Evolutionary conservation across 495 filamentous ascomycete species (phyloP).

Genomic region (Aspergillus haitiensis): DNA sequence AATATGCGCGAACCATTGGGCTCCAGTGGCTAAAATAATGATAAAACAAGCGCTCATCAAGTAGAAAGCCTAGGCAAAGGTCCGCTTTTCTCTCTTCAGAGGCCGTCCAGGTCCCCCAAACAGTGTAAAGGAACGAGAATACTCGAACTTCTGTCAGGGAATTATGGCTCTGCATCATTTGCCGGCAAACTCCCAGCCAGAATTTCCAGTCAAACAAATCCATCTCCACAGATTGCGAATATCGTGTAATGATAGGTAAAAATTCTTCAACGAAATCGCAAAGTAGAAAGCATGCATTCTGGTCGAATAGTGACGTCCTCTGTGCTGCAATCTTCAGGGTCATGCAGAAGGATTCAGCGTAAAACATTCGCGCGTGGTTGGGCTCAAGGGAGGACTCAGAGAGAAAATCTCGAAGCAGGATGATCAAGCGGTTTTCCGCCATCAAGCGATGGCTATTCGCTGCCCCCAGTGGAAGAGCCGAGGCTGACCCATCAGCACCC

Average conservation of each 20-base stretch:
- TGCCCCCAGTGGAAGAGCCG: conserved; percentile 63
- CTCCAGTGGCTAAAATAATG: conserved; percentile 96
- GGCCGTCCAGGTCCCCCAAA: conserved; percentile 73
- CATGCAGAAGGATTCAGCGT: conserved; percentile 74
- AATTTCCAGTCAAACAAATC: conserved; percentile 75
- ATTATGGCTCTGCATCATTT: conserved; percentile 85
- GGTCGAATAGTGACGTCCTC: conserved; percentile 78
- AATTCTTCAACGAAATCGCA: conserved; percentile 91
- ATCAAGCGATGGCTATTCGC: conserved; percentile 76
- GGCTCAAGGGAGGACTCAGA: conserved; percentile 62
- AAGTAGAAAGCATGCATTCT: conserved; percentile 85
- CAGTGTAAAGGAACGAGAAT: conserved; percentile 77
- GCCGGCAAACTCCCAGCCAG: conserved; percentile 81
- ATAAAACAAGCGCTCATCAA: conserved; percentile 77
- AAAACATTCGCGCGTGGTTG: conserved; percentile 62
- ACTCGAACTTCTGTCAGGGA: conserved; percentile 91
- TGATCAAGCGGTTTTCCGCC: conserved; percentile 88
- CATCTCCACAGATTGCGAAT: conserved; percentile 48
- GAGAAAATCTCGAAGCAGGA: conserved; percentile 83
- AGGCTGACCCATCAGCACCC: conserved; percentile 66
- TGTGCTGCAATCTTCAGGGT: conserved; percentile 72
- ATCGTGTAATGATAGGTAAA: conserved; percentile 60
- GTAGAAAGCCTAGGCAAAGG: conserved; percentile 75
- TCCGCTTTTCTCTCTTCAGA: conserved; percentile 68
- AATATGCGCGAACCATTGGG: conserved; percentile 96